phyloP scores from a whole-genome alignment of 106 monocot species.

The Phalaenopsis aphrodite region DNA sequence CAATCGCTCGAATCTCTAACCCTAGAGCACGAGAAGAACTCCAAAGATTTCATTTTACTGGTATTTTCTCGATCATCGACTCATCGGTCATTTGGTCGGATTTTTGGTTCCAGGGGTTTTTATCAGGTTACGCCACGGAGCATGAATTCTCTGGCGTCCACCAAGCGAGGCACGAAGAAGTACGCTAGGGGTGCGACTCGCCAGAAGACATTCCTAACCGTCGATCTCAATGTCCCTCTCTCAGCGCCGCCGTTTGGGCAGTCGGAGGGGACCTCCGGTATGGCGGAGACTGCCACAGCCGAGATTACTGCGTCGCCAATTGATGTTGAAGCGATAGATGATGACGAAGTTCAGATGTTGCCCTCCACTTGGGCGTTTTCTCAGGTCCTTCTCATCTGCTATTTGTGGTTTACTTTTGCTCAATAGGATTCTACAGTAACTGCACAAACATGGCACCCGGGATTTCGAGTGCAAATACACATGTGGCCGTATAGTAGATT shows the following conservation, averaged over 20 bases:
- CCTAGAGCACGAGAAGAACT: neutral
- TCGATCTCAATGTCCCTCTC: constrained; percentile 6
- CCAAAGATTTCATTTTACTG: neutral
- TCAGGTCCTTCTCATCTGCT: constrained; percentile 10
- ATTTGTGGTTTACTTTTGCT: neutral
- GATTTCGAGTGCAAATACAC: neutral
- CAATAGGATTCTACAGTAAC: neutral
- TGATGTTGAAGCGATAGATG: constrained; percentile 15
- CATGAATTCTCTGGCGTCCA: neutral
- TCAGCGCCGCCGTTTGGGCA: neutral
- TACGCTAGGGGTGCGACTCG: constrained; percentile 1
- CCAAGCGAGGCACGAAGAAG: neutral
- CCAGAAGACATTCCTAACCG: neutral
- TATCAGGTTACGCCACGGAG: neutral
- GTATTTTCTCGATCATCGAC: neutral
- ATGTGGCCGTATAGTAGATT: neutral
- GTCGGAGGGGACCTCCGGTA: neutral
- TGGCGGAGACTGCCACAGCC: neutral
- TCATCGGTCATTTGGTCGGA: neutral
- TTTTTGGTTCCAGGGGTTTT: neutral
- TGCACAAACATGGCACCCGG: neutral
- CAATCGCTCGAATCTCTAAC: neutral
- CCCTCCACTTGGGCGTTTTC: constrained; percentile 12
- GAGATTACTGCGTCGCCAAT: constrained; percentile 6
- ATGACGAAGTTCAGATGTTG: constrained; percentile 20